phyloP scores from a whole-genome alignment of 2,329 filamentous ascomycete species.

The Calonectria pteridis region DNA sequence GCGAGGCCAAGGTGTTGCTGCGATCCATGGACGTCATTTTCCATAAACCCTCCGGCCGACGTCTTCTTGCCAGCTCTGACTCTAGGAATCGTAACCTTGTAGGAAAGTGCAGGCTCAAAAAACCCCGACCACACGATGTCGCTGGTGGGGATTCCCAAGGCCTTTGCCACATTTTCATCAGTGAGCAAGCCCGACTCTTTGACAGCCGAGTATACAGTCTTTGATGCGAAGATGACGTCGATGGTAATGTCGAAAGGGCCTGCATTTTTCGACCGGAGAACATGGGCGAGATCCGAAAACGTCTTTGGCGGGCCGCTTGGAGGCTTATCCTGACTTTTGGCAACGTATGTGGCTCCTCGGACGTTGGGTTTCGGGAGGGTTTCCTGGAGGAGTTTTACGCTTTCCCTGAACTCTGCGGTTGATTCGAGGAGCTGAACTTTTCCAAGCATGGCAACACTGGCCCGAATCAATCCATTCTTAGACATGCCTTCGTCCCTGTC shows the following conservation, averaged over 20 bases:
- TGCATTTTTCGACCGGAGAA: slow-evolving; percentile 63
- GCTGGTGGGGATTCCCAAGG: slow-evolving; percentile 41
- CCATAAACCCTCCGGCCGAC: slow-evolving; percentile 38
- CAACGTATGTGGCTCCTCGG: neutral
- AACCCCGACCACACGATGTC: slow-evolving; percentile 55
- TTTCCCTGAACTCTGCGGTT: neutral
- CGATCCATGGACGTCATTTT: slow-evolving; percentile 39
- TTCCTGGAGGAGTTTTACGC: neutral
- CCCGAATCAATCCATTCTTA: neutral
- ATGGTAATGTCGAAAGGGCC: slow-evolving; percentile 62
- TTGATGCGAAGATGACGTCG: slow-evolving; percentile 61
- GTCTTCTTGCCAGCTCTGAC: slow-evolving; percentile 28
- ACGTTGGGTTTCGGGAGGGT: neutral
- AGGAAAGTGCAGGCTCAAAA: slow-evolving; percentile 61
- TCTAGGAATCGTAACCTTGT: slow-evolving; percentile 50
- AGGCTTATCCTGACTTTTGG: rapidly evolving
- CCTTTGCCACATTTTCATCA: slow-evolving; percentile 13
- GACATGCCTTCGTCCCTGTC: rapidly evolving
- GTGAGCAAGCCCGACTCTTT: slow-evolving; percentile 31
- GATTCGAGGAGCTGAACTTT: neutral
- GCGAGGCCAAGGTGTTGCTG: slow-evolving; percentile 38
- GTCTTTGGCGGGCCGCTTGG: neutral
- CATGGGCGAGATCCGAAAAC: slow-evolving; percentile 52
- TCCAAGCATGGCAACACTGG: slow-evolving; percentile 17
- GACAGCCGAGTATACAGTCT: slow-evolving; percentile 45